Conservation (phyloP, 2,329 filamentous ascomycete species). For the Exophiala bonariae region DNA sequence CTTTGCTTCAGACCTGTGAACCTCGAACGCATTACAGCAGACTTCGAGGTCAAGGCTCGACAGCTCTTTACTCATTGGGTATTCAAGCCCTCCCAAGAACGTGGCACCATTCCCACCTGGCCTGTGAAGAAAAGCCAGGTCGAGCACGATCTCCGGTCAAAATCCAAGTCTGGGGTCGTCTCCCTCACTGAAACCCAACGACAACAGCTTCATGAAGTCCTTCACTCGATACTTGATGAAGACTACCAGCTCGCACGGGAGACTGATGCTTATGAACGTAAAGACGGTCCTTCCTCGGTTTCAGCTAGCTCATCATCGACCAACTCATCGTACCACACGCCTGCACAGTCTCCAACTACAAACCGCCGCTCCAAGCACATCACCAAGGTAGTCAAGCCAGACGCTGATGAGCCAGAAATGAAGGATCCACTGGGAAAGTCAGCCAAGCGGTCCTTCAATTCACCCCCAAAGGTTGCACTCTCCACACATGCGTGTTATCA, state of each 20-base stretch:
- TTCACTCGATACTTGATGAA: slow-evolving; percentile 34
- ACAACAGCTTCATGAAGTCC: slow-evolving; percentile 29
- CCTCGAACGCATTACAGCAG: slow-evolving; percentile 28
- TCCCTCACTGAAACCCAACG: slow-evolving; percentile 22
- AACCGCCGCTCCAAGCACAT: too few relatives aligned
- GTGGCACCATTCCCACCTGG: slow-evolving; percentile 28
- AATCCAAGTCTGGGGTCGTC: slow-evolving; percentile 5
- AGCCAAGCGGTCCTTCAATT: too few relatives aligned
- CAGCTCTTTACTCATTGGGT: slow-evolving; percentile 25
- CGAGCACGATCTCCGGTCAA: slow-evolving; percentile 10
- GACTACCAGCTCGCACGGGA: slow-evolving; percentile 27
- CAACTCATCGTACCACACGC: neutral
- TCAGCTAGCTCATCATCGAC: neutral
- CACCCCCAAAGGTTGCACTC: too few relatives aligned
- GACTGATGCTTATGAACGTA: slow-evolving; percentile 27
- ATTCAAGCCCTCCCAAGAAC: slow-evolving; percentile 31
- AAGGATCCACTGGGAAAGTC: too few relatives aligned
- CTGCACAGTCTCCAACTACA: neutral
- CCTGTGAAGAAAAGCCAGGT: slow-evolving; percentile 24
- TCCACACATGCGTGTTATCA: too few relatives aligned
- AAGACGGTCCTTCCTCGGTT: neutral
- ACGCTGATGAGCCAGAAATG: too few relatives aligned
- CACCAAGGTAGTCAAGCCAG: too few relatives aligned
- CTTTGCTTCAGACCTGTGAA: slow-evolving; percentile 33
- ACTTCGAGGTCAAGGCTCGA: slow-evolving; percentile 36